phyloP scores from a whole-genome alignment of 345 rosid genomes.

The Microcos paniculata region DNA sequence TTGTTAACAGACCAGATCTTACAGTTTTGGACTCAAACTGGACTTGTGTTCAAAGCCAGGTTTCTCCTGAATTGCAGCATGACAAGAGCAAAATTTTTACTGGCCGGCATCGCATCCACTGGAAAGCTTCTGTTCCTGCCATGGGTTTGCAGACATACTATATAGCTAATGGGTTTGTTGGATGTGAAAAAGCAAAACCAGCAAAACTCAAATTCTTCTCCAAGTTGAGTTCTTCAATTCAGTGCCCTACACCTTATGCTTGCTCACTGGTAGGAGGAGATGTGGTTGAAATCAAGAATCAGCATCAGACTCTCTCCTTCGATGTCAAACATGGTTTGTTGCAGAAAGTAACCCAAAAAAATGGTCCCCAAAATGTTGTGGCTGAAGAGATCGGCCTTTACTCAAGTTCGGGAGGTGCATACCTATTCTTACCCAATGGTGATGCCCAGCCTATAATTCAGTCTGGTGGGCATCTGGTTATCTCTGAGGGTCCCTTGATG shows the following conservation, averaged over 20 bases:
- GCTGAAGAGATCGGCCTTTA: conserved; percentile 82
- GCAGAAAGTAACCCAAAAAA: conserved; percentile 49
- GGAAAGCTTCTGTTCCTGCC: conserved; percentile 92
- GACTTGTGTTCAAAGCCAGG: conserved; percentile 88
- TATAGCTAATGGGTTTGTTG: conserved; percentile 70
- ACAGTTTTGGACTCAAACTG: conserved; percentile 81
- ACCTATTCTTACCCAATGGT: conserved; percentile 82
- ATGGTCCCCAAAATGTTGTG: conserved; percentile 50
- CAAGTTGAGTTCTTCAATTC: conserved; percentile 41
- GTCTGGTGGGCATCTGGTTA: conserved; percentile 61
- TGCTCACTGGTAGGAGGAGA: conserved; percentile 67
- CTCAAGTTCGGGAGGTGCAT: conserved; percentile 78
- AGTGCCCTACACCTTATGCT: conserved; percentile 73
- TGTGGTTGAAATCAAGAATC: conserved; percentile 57
- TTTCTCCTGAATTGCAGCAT: conserved; percentile 94
- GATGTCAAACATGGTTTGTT: conserved; percentile 64
- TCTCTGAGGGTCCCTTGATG: conserved; percentile 74
- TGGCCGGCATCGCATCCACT: conserved; percentile 80
- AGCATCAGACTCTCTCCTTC: conserved; percentile 71
- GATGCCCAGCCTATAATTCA: conserved; percentile 63
- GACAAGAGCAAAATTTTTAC: conserved; percentile 63
- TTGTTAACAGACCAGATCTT: conserved; percentile 73
- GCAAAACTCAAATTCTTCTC: conserved; percentile 60
- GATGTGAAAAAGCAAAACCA: conserved; percentile 79
- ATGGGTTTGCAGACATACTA: conserved; percentile 89